phyloP scores from a whole-genome alignment of 805 yeast species.

The Phaffomyces opuntiae region DNA sequence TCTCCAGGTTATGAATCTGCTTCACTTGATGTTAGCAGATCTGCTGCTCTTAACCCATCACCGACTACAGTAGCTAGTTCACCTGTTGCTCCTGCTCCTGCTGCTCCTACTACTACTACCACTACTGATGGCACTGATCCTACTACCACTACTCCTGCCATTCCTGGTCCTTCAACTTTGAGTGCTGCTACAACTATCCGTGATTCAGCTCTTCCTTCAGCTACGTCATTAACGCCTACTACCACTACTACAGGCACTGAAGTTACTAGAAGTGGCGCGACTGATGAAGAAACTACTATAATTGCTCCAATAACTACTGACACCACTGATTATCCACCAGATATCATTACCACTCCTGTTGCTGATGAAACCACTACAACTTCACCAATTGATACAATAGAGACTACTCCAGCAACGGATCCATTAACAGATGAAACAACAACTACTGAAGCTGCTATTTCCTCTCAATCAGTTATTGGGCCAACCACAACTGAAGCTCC shows the following conservation, averaged over 20 bases:
- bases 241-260: neutral
- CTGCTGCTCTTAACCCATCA: neutral
- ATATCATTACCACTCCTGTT: neutral
- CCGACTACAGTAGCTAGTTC: neutral
- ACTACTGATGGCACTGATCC: neutral
- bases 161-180: neutral
- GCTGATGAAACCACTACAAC: constrained; percentile 1
- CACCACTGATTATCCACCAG: neutral
- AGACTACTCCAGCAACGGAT: too few relatives aligned
- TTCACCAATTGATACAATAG: neutral
- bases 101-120: neutral
- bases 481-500: constrained; percentile 3
- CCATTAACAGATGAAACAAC: too few relatives aligned
- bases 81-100: neutral
- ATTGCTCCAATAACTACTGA: neutral
- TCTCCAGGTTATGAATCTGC: neutral
- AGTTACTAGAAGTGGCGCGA: neutral
- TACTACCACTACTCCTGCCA: neutral
- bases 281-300: neutral
- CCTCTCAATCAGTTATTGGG: neutral
- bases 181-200: neutral
- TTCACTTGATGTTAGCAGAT: neutral
- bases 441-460: too few relatives aligned
- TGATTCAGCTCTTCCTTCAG: neutral
- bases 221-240: neutral